Base-by-base conservation (phyloP, 2,329 filamentous ascomycete genomes). In the Botrytis sinoallii region DNA sequence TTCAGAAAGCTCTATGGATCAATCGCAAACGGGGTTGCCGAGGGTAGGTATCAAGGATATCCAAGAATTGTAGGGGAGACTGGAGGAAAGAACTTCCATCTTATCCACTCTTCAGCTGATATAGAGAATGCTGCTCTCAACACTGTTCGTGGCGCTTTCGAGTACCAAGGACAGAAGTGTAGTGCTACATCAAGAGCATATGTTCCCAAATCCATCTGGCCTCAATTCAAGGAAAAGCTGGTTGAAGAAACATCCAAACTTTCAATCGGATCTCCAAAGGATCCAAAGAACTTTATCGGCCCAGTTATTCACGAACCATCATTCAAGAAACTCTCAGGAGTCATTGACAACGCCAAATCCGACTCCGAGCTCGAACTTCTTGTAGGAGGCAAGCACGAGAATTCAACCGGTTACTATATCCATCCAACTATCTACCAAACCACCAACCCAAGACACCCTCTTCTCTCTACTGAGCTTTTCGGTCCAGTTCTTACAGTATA, bases 121-220 rank as follows among this genome's bases (percentile, higher is more conserved):
- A 83, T 96, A 66, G 85, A 89, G 75, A 96, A 95, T 80, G 93
- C 93, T 20, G 93, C 89, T 44, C 87, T 93, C 77, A 92, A 97
- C 82, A 96, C 93, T 10, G 88, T 97, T 46, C 92, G 94, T 72
- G 93, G 93, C 65, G 93, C 94, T 2, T 97, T 97, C 80, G 94
- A 97, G 83, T 97, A 90, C 85, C 93, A 96, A 82, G 94, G 94
- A 60, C 94, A 97, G 83, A 97, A 97, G 84, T 97, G 94, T 87
- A 94, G 91, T 79, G 94, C 94, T 74, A 93, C 92, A 32, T 95
- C 93, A 38, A 90, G 94, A 35, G 85, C 90, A 65, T 97, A 97
- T 83, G 89, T 96, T 5, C 90, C 94, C 42, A 86, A 88, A 79
- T 95, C 92, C 2, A 83, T 92, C 66, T 94, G 92, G 89, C 87